Base-by-base conservation (phyloP, 305 asterid genomes). In the Withania somnifera region DNA sequence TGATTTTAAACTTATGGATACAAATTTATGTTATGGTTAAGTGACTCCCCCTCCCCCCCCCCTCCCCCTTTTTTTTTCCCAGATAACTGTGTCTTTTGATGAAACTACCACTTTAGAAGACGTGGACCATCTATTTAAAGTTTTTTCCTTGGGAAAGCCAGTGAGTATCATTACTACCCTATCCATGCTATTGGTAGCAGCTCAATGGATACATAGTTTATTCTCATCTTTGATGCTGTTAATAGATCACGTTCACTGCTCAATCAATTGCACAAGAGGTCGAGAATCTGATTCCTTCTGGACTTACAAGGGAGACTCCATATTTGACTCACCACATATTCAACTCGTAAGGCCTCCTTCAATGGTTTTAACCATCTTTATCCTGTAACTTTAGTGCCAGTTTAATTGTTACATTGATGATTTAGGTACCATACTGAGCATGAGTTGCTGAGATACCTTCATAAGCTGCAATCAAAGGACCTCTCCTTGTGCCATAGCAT, bases 381-480 rank as follows among this genome's bases (percentile, higher is more conserved):
- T 42, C 34, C 15, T 71, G 56, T 30, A 3, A n/a, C 32, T 8
- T 77, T 6, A 42, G 30, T 68, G 52, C 51, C 17, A 75, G 45
- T 82, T 54, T 79, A 78, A 84, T 51, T 77, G 5, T 42, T 40
- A 34, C 34, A 66, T 9, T 81, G 86, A 58, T 69, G 42, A 69
- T 86, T 68, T 83, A 96, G 99, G 92, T 90, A 84, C 89, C 99
- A 96, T 87, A 96, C 98, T 0, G 99, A 95, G 89, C 98, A 94
- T 11, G 97, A 94, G 89, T 89, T 94, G 82, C 94, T 94, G 36
- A 86, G 97, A 64, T 94, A 94, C 91, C 84, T 91, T 82, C 88
- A 89, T 81, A 88, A 88, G 89, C 90, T 94, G 26, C 96, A 92
- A 81, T 84, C 97, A 1, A 94, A 91, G 88, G 97, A 94, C 82